phyloP scores from a whole-genome alignment of 257 asterid genomes.

The Petrea volubilis region DNA sequence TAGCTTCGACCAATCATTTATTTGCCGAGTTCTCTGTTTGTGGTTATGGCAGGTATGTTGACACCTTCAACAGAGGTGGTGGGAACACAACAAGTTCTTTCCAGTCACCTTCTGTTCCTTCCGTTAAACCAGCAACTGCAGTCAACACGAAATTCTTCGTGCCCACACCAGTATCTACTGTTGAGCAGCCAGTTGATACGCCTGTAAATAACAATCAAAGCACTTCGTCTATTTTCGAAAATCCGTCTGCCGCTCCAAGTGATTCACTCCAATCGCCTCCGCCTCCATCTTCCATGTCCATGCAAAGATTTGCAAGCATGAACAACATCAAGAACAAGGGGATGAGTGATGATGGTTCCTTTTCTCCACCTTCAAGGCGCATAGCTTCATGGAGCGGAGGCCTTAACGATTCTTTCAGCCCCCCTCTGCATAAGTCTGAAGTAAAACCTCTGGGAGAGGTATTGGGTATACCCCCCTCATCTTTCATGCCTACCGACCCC shows the following conservation, averaged over 20 bases:
- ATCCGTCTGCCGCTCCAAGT: conserved; percentile 34
- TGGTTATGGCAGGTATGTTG: conserved; percentile 42
- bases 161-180: conserved; percentile 52
- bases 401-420: conserved; percentile 43
- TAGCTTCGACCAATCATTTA: background rate
- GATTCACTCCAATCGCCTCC: conserved; percentile 40
- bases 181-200: conserved; percentile 42
- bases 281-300: conserved; percentile 32
- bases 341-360: conserved; percentile 30
- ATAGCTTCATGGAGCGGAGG: conserved; percentile 95
- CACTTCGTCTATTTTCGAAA: conserved; percentile 31
- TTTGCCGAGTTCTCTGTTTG: conserved; percentile 16
- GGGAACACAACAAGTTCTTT: conserved; percentile 58
- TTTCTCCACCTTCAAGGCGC: conserved; percentile 54
- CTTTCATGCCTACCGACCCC: conserved; percentile 39
- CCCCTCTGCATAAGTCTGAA: conserved; percentile 38
- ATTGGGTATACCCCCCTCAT: conserved; percentile 43
- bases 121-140: conserved; percentile 54
- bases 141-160: conserved; percentile 76
- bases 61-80: conserved; percentile 69
- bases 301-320: conserved; percentile 80
- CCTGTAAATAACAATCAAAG: conserved; percentile 35
- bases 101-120: conserved; percentile 64
- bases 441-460: conserved; percentile 58
- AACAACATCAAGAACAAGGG: conserved; percentile 51